These are phyloP conservation scores for Lipomyces oligophaga DNA, from an alignment of 805 yeast species.

Conservation along the genomic window DNA sequence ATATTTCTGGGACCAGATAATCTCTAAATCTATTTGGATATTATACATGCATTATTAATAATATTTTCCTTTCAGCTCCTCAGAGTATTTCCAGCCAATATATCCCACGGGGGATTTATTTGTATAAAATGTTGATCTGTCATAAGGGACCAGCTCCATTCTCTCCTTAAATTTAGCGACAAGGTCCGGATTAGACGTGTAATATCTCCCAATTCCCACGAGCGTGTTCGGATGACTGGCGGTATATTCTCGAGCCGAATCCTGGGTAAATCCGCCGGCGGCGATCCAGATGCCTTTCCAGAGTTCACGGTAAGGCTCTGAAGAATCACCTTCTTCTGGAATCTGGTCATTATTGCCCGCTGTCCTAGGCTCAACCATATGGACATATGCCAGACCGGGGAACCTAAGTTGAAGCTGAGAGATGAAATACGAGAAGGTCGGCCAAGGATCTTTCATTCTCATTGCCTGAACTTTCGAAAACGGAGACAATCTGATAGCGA, in stretches of 20 bases:
- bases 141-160: slow-evolving; percentile 43
- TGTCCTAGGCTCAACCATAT: slow-evolving; percentile 47
- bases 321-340: slow-evolving; percentile 13
- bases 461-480: slow-evolving; percentile 37
- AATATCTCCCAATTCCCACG: slow-evolving; percentile 48
- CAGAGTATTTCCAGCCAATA: slow-evolving; percentile 17
- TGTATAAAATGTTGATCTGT: slow-evolving; percentile 49
- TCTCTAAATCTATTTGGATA: not conserved
- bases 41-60: not conserved
- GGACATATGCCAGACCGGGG: slow-evolving; percentile 42
- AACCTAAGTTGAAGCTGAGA: slow-evolving; percentile 40
- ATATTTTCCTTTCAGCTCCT: slow-evolving; percentile 18
- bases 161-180: slow-evolving; percentile 45
- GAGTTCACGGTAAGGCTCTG: slow-evolving; percentile 14
- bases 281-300: slow-evolving; percentile 29
- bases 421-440: slow-evolving; percentile 18
- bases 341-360: slow-evolving; percentile 30
- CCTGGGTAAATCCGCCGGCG: slow-evolving; percentile 29
- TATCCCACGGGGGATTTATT: slow-evolving; percentile 21
- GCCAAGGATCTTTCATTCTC: slow-evolving; percentile 27
- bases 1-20: slow-evolving; percentile 6
- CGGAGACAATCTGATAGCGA: slow-evolving; percentile 43
- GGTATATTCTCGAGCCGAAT: slow-evolving; percentile 17
- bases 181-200: slow-evolving; percentile 56
- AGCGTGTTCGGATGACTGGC: slow-evolving; percentile 25